Evolutionary conservation across 1,139 yeast genomes (phyloP).

Genomic region (Geotrichum europaeum): DNA sequence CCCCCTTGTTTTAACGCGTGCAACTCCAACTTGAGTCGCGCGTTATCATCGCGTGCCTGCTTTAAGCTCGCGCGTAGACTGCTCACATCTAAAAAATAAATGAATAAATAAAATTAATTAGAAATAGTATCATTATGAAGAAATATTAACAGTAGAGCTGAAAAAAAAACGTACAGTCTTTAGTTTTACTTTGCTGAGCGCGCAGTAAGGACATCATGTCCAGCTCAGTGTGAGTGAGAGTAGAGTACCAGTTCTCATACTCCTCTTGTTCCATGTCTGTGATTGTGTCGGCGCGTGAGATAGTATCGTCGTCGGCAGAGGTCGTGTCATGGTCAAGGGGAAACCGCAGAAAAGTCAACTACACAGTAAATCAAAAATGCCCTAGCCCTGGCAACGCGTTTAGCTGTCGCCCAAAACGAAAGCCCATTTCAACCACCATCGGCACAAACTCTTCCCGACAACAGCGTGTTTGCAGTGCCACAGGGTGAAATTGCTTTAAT

Average conservation of each 20-base stretch:
- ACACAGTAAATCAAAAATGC: background rate
- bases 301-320: background rate
- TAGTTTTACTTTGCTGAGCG: slow-evolving; percentile 2
- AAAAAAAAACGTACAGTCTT: slow-evolving; percentile 5
- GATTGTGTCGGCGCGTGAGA: background rate
- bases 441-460: background rate
- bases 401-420: background rate
- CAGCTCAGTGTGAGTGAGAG: slow-evolving; percentile 4
- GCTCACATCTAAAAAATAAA: background rate
- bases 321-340: background rate
- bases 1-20: background rate
- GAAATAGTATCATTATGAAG: background rate
- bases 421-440: background rate
- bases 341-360: background rate
- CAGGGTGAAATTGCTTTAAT: background rate
- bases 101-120: background rate
- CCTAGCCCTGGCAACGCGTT: background rate
- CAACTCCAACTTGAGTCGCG: background rate
- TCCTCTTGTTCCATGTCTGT: slow-evolving; percentile 12
- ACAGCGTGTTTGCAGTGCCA: background rate
- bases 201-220: slow-evolving; percentile 7
- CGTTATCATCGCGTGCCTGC: slow-evolving; percentile 12
- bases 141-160: too few relatives aligned
- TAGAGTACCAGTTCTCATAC: slow-evolving; percentile 11
- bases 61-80: slow-evolving; percentile 4